Conservation (phyloP, 805 yeast genomes). For the Torulaspora gathmanii region DNA sequence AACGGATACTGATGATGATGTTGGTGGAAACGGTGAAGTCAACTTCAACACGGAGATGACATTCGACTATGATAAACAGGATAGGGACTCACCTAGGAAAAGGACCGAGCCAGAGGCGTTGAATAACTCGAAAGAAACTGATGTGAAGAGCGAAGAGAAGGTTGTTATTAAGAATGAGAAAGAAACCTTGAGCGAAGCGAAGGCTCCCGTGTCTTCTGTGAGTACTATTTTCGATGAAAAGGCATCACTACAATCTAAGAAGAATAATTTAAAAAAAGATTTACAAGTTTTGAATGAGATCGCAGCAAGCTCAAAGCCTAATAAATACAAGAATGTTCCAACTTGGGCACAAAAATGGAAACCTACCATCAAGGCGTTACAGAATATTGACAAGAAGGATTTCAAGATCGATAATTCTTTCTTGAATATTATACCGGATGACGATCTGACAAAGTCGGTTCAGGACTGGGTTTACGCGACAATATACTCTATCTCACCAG, state of each 20-base stretch:
- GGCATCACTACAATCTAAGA: slow-evolving; percentile 28
- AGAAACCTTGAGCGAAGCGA: not conserved
- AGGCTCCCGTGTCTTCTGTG: slow-evolving; percentile 12
- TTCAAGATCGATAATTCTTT: slow-evolving; percentile 39
- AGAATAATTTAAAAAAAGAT: slow-evolving; percentile 34
- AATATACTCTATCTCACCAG: slow-evolving; percentile 56
- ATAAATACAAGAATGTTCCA: slow-evolving; percentile 60
- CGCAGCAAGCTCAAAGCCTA: slow-evolving; percentile 47
- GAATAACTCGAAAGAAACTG: not conserved
- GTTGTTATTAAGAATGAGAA: not conserved
- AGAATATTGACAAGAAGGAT: slow-evolving; percentile 32
- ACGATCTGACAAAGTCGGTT: slow-evolving; percentile 73
- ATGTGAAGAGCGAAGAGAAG: not conserved
- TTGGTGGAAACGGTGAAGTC: slow-evolving; percentile 25
- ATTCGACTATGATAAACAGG: slow-evolving; percentile 36
- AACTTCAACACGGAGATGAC: slow-evolving; percentile 31
- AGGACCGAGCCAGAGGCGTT: not conserved
- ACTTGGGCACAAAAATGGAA: slow-evolving; percentile 80
- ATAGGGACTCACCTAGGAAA: slow-evolving; percentile 13
- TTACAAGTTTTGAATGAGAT: slow-evolving; percentile 29
- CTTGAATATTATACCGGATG: slow-evolving; percentile 69
- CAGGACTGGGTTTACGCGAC: slow-evolving; percentile 90
- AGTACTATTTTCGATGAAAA: slow-evolving; percentile 33
- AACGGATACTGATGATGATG: slow-evolving; percentile 36
- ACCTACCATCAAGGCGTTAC: slow-evolving; percentile 39